Evolutionary conservation across 495 filamentous ascomycete genomes (phyloP).

Genomic region (Gamarada debralockiae): DNA sequence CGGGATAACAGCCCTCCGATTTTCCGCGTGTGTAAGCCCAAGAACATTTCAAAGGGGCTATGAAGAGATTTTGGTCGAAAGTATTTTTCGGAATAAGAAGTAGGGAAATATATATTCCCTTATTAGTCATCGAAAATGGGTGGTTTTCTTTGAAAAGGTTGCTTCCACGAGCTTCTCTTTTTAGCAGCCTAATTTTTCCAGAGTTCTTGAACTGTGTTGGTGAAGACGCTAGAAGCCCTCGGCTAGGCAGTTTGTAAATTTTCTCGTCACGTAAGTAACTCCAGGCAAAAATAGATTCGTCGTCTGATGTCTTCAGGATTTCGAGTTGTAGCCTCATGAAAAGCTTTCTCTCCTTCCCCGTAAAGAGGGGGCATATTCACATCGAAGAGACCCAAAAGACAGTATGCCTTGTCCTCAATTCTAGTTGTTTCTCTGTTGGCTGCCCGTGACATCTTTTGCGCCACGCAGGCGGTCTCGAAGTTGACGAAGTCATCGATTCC

Average conservation of each 20-base stretch:
- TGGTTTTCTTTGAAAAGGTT: no score
- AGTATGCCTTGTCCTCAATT: background rate
- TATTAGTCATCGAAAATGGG: no score
- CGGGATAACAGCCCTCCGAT: no score
- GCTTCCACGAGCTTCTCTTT: no score
- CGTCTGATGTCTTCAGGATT: conserved; percentile 23
- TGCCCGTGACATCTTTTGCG: background rate
- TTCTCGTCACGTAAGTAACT: background rate
- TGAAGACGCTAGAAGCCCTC: background rate
- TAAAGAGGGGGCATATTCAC: conserved; percentile 1
- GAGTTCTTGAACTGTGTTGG: background rate
- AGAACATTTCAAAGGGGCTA: no score
- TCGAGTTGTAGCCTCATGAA: conserved; percentile 25
- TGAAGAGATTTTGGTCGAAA: no score
- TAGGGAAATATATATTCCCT: no score
- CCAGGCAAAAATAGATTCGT: conserved; percentile 22
- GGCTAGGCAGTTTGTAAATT: background rate
- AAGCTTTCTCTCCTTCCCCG: conserved; percentile 7
- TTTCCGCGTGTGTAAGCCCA: no score
- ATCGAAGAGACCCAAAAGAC: background rate
- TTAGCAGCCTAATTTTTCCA: background rate
- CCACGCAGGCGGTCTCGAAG: background rate
- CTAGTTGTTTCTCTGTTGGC: background rate
- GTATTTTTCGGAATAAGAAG: no score
- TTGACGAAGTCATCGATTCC: background rate